A percentile compares a stretch with the other conserved stretches of the same genome.
phyloP scores from a whole-genome alignment of 345 rosid genomes.

The Pistacia atlantica region DNA sequence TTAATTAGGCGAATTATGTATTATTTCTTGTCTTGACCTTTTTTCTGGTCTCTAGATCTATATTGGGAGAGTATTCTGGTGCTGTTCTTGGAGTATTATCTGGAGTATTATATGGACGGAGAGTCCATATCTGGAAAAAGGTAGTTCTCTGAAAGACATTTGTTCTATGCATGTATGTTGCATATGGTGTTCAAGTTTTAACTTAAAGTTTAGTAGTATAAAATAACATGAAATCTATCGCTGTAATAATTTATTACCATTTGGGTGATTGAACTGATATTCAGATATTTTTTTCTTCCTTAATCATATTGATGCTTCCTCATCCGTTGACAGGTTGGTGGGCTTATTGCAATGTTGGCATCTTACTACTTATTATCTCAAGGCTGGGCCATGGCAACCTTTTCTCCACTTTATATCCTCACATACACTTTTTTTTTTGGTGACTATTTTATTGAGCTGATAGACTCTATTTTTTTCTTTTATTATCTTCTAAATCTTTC shows the following conservation, averaged over 20 bases:
- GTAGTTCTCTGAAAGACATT: slow-evolving; percentile 38
- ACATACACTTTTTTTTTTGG: background rate
- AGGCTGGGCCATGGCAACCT: slow-evolving; percentile 91
- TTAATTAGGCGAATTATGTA: background rate
- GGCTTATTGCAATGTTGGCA: slow-evolving; percentile 84
- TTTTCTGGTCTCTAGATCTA: slow-evolving; percentile 53
- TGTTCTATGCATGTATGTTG: background rate
- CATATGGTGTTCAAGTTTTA: background rate
- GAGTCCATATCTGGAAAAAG: slow-evolving; percentile 84
- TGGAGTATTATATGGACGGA: slow-evolving; percentile 81
- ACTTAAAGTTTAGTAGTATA: background rate
- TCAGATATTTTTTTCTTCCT: slow-evolving; percentile 8
- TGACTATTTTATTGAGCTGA: slow-evolving; percentile 8
- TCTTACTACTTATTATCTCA: slow-evolving; percentile 88
- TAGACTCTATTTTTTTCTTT: slow-evolving; percentile 3
- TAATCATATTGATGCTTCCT: slow-evolving; percentile 13
- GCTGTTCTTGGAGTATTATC: slow-evolving; percentile 97
- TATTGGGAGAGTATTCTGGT: slow-evolving; percentile 96
- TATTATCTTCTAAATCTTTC: slow-evolving; percentile 9
- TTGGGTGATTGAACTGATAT: background rate
- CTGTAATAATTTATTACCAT: slow-evolving; percentile 1
- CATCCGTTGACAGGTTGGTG: slow-evolving; percentile 68
- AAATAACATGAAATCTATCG: background rate
- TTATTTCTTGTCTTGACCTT: background rate
- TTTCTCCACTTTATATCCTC: slow-evolving; percentile 95